Conservation (phyloP, 345 rosid species). For the Pistacia integerrima region DNA sequence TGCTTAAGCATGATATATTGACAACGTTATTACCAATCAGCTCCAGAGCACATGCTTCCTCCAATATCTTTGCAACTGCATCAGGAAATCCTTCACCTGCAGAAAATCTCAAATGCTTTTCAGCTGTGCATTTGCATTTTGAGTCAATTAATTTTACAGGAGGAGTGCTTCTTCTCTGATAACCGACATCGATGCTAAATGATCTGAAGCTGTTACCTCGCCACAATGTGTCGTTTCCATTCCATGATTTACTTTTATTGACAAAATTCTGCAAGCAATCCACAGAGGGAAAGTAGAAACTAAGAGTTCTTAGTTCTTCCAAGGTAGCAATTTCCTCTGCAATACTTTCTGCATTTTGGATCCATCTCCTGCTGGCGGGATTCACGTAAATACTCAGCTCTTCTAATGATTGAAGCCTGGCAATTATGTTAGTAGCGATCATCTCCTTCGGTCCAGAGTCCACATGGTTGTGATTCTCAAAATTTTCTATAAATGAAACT, state of each 20-base stretch:
- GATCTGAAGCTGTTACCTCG: conserved; percentile 22
- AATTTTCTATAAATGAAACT: conserved; percentile 21
- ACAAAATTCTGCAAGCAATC: conserved; percentile 6
- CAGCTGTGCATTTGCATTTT: conserved; percentile 6
- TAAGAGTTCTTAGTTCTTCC: conserved; percentile 21
- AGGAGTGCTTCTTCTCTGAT: not conserved
- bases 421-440: conserved; percentile 15
- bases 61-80: conserved; percentile 22
- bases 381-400: not conserved
- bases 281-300: conserved; percentile 18
- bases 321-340: not conserved
- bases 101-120: conserved; percentile 19
- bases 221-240: not conserved
- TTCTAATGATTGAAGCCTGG: conserved; percentile 11
- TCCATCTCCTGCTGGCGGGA: conserved; percentile 12
- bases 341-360: not conserved
- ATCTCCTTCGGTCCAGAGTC: not conserved
- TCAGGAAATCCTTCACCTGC: not conserved
- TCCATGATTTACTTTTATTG: conserved; percentile 19
- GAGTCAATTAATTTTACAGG: not conserved
- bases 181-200: conserved; percentile 15
- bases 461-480: not conserved
- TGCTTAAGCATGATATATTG: conserved; percentile 10
- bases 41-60: conserved; percentile 26
- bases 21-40: conserved; percentile 21